These are phyloP conservation scores for Globisporangium acanthophoron DNA, from an alignment of 352 stramenopile species.

Conservation along the genomic window DNA sequence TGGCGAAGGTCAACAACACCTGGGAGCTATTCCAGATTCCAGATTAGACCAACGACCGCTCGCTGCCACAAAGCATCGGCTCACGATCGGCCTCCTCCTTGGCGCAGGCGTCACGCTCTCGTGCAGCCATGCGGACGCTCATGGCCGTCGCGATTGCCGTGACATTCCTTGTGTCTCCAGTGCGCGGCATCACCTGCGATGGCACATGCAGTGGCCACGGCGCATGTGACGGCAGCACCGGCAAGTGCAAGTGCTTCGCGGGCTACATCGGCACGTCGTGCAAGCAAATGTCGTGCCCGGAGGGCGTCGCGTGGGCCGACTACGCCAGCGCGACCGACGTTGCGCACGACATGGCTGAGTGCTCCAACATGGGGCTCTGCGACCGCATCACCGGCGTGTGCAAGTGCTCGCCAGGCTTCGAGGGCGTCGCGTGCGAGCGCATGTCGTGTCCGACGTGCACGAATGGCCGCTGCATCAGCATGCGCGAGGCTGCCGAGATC, in stretches of 20 bases:
- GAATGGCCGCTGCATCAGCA: constrained; percentile 64
- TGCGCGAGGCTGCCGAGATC: constrained; percentile 52
- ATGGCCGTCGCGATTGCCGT: background rate
- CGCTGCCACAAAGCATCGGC: background rate
- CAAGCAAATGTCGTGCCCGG: constrained; percentile 41
- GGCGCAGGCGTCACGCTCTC: background rate
- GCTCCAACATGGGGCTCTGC: constrained; percentile 81
- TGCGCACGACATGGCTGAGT: constrained; percentile 82
- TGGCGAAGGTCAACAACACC: too few relatives aligned
- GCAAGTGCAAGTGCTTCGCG: constrained; percentile 77
- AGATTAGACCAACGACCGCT: background rate
- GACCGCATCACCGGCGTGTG: constrained; percentile 64
- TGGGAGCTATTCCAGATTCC: too few relatives aligned
- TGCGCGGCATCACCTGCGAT: constrained; percentile 31
- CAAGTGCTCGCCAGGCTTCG: constrained; percentile 49
- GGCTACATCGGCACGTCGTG: constrained; percentile 70
- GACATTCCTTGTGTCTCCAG: background rate
- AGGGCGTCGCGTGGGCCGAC: constrained; percentile 53
- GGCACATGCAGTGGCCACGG: constrained; percentile 84
- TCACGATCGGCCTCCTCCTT: background rate
- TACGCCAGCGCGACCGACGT: constrained; percentile 41
- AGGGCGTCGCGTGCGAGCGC: constrained; percentile 72
- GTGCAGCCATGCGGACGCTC: background rate
- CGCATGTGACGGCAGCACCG: constrained; percentile 36
- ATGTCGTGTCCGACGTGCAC: constrained; percentile 54